phyloP scores from a whole-genome alignment of 2,329 filamentous ascomycete species.

The Beauveria bassiana region DNA sequence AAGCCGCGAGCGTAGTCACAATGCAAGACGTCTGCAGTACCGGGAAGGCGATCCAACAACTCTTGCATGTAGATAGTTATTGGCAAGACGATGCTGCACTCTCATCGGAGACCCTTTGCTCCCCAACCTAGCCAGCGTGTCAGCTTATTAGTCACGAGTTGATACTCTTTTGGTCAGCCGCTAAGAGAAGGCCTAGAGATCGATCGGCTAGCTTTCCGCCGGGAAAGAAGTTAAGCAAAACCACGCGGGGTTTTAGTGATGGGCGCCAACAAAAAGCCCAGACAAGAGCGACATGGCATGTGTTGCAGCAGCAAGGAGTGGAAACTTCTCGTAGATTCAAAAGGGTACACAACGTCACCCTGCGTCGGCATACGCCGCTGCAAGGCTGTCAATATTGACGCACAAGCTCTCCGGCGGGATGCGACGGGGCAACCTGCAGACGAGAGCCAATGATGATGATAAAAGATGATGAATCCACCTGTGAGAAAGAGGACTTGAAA shows the following conservation, averaged over 20 bases:
- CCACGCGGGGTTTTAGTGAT: too few species aligned
- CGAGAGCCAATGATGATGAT: neutral
- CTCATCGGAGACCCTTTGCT: too few species aligned
- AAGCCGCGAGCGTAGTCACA: too few species aligned
- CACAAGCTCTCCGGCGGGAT: neutral
- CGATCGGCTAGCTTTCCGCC: neutral
- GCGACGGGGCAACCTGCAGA: constrained; percentile 7
- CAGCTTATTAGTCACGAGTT: too few species aligned
- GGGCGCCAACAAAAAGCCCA: neutral
- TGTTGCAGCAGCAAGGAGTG: neutral
- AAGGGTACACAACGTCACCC: neutral
- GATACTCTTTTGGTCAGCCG: neutral
- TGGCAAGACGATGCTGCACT: neutral
- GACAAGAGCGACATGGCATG: neutral
- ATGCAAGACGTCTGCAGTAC: neutral
- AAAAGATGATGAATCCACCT: neutral
- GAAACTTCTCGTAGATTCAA: neutral
- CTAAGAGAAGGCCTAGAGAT: neutral
- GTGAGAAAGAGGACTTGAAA: neutral
- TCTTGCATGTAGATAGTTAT: neutral
- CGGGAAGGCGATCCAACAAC: neutral
- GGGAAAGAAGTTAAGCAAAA: neutral
- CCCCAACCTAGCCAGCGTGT: too few species aligned
- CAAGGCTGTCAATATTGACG: constrained; percentile 4
- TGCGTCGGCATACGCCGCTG: neutral